Base-by-base conservation (phyloP, 73 alveolate genomes). In the Uronychia setigera region DNA sequence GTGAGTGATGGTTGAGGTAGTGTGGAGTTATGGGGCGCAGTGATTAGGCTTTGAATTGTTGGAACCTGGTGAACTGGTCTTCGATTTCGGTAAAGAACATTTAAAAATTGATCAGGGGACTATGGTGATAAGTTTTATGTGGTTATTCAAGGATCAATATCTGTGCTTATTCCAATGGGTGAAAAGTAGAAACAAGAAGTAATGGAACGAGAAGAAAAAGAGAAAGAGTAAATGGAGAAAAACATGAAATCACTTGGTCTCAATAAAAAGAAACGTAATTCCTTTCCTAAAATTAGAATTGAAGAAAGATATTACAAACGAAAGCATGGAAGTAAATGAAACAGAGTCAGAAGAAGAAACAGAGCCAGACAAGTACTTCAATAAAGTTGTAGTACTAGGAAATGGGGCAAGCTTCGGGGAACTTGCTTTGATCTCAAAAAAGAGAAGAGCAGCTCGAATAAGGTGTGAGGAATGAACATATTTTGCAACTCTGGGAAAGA, bases 331-430 rank as follows among this genome's bases (percentile, higher is more conserved):
- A 46, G 67, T 46, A 19, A 19, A 46, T 46, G n/a, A 46, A 19
- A 46, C 19, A 46, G 67, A 46, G 67, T 5, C 5, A 46, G 67
- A 46, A 46, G 19, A 11, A 19, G 67, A 46, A 46, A 46, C 67
- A 46, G 67, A 46, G 5, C 67, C 67, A 11, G 67, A 46, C 67
- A 46, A 46, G 67, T 46, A 46, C 19, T 76, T 86, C 77, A 80
- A 76, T 9, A 87, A 86, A 77, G 93, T 91, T n/a, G 89, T 81
- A 26, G 19, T 35, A 46, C 76, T 91, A 29, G 85, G 81, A 27
- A 32, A 89, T 31, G 93, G 93, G 31, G 80, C 78, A 31, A 77
- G 88, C 30, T 91, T 91, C 46, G 96, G 96, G 28, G 96, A 91
- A 59, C 60, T 91, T 5, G 92, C 93, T 76, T 80, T 91, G 1